Base-by-base conservation (phyloP, 345 rosid genomes). In the Rhodamnia argentea region DNA sequence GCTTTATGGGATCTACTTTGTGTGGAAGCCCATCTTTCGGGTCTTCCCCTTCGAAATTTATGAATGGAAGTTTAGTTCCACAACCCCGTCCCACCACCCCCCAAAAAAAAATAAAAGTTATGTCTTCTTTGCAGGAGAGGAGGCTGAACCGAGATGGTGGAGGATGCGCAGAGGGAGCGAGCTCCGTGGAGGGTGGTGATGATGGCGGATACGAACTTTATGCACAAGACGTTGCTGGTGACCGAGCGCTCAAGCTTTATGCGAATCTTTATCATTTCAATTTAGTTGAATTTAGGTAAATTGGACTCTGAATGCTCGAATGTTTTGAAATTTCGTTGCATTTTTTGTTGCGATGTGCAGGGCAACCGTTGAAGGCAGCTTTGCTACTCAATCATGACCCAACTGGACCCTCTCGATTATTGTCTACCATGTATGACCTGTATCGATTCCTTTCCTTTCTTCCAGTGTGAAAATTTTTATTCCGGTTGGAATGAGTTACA, bases 321-420 rank as follows among this genome's bases (percentile, higher is more conserved):
- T 40, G 42, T 14, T 52, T 42, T 42, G 7, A 42, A 4, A 42
- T 6, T 42, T 42, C 6, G 53, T 26, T 52, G 40, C 22, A n/a
- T 82, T 44, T 84, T 27, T 86, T 85, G 82, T 86, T 58, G 27
- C 29, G 24, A 76, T 27, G 84, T 84, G 82, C 86, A 94, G 98
- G 94, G n/a, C 87, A 88, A 84, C 97, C 98, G 4, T 88, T 95
- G 91, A 94, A 91, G 92, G 95, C 93, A 82, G 96, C 96, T 85
- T 57, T 96, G 87, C 92, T 96, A 57, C 90, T 95, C 85, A 95
- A 94, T 87, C 88, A 95, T n/a, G 95, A 95, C 32, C 96, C 98
- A 2, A 75, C 92, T 32, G 95, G 89, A 50, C 98, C 98, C 15
- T 94, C 97, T 89, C 96, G 97, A 82, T 82, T 96, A 88, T 87